These are phyloP conservation scores for Fomitiporia mediterranea DNA, from an alignment of 1,284 basidiomycete species.

Conservation along the genomic window DNA sequence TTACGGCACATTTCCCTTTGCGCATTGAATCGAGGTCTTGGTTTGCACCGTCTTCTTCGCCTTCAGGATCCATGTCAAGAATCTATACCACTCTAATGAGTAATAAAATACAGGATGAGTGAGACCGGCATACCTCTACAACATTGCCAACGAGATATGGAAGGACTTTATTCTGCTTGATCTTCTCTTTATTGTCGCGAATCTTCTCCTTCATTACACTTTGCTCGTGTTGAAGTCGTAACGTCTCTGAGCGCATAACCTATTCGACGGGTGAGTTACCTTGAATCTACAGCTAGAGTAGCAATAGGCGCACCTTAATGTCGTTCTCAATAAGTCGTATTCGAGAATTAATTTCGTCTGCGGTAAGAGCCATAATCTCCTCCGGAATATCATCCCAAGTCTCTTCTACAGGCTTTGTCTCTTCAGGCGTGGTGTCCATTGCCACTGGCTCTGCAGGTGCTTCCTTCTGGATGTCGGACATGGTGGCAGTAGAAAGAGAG, in stretches of 20 bases:
- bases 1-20: conserved; percentile 96
- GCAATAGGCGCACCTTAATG: conserved; percentile 60
- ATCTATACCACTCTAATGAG: conserved; percentile 51
- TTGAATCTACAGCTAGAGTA: not conserved
- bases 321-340: conserved; percentile 92
- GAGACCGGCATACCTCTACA: conserved; percentile 66
- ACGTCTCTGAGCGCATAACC: conserved; percentile 94
- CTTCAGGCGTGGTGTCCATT: conserved; percentile 28
- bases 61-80: conserved; percentile 90
- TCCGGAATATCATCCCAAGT: conserved; percentile 81
- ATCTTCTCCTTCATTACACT: conserved; percentile 98
- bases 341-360: conserved; percentile 84
- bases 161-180: conserved; percentile 99
- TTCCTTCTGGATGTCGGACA: conserved; percentile 6
- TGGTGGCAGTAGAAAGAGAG: not conserved
- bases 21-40: conserved; percentile 92
- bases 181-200: conserved; percentile 96
- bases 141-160: conserved; percentile 98
- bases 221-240: conserved; percentile 91
- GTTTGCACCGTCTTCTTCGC: conserved; percentile 90
- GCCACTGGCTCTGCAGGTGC: conserved; percentile 6
- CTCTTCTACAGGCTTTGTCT: conserved; percentile 36
- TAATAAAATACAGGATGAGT: conserved; percentile 2
- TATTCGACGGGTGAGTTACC: conserved; percentile 30
- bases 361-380: conserved; percentile 66